A percentile compares a stretch with the other conserved stretches of the same genome.
Evolutionary conservation across 129 eudicot species (phyloP).

Genomic region (Arctium minus): DNA sequence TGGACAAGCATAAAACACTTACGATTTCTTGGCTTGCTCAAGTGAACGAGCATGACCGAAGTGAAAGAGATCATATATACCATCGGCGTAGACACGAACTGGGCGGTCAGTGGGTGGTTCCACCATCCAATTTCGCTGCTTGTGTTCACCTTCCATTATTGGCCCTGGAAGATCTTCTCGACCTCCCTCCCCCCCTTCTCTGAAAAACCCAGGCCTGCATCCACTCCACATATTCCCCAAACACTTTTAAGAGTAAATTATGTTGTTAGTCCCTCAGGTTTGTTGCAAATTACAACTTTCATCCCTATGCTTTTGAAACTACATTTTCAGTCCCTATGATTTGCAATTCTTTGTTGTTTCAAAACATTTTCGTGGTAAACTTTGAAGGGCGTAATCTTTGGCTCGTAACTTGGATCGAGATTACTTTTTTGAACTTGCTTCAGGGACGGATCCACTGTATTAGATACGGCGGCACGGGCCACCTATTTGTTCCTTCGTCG

Average conservation of each 20-base stretch:
- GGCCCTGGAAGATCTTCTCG: not conserved
- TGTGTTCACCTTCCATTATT: constrained; percentile 16
- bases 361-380: not conserved
- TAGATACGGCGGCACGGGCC: no score
- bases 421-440: not conserved
- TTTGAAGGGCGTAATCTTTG: not conserved
- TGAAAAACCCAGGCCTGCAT: not conserved
- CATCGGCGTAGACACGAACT: constrained; percentile 46
- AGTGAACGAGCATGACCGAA: constrained; percentile 48
- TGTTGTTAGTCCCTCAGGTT: not conserved
- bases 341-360: not conserved
- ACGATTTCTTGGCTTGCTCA: constrained; percentile 48
- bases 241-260: not conserved
- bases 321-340: no score
- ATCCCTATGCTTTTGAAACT: not conserved
- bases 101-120: constrained; percentile 42
- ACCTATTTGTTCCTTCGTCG: no score
- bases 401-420: not conserved
- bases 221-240: not conserved
- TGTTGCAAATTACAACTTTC: not conserved
- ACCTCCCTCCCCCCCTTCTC: not conserved
- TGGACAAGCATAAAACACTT: not conserved
- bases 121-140: constrained; percentile 29
- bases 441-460: no score
- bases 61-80: constrained; percentile 47